Base-by-base conservation (phyloP, 257 asterid species). In the Petunia axillaris region DNA sequence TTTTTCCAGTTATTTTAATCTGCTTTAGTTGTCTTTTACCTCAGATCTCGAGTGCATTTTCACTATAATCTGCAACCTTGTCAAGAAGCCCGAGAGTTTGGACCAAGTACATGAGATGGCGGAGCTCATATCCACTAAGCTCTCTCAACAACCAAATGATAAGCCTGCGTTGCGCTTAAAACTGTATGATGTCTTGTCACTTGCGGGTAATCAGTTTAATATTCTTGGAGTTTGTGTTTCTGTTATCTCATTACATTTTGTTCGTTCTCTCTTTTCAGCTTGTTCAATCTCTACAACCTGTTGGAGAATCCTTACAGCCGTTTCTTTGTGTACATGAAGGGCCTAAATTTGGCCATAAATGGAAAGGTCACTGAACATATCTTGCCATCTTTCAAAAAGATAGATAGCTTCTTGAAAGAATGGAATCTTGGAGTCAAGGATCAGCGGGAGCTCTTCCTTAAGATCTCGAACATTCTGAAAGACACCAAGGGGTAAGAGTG, bases 261-360 rank as follows among this genome's bases (percentile, higher is more conserved):
- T 64, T 67, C 6, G 13, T 70, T 58, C 44, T 54, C 52, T 36
- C 37, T 0, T 73, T 83, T 41, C 89, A 95, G 99, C 83, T 83
- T 95, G 89, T 90, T 93, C 77, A 93, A 89, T 87, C 97, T 95
- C 81, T 95, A 92, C 89, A 95, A 95, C 85, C 88, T 92, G 46
- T 78, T 93, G 94, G 97, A 93, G 89, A 89, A 88, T 87, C 91
- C 99, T 36, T 91, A 88, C 80, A 91, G 99, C 90, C 93, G 87
- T 71, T 93, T 88, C 86, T 80, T 82, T 70, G 97, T 95, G 82
- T 95, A 92, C 86, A 89, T 90, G 94, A 90, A 90, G 91, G 91
- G 95, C 76, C 96, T 95, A 78, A 89, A 86, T 83, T 86, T 95
- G 89, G 92, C 97, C 80, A 64, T 84, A 54, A 85, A 62, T 82